Evolutionary conservation across 2,329 filamentous ascomycete species (phyloP).

Genomic region (Trichoderma gracile): DNA sequence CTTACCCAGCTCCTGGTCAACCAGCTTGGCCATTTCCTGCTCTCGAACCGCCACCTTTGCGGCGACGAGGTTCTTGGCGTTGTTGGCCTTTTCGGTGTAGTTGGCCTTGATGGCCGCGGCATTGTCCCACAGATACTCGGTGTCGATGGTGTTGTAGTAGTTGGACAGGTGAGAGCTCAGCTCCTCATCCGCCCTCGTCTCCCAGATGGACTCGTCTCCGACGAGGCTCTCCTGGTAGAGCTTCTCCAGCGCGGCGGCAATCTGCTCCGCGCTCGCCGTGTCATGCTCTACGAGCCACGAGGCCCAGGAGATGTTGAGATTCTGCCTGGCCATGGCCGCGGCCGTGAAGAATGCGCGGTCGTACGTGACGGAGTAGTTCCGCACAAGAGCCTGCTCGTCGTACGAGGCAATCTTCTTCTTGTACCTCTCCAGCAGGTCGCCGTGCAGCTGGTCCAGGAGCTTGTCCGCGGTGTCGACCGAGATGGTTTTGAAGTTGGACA

Average conservation of each 20-base stretch:
- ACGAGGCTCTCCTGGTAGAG: constrained; percentile 7
- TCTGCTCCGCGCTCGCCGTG: background rate
- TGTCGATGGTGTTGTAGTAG: constrained; percentile 23
- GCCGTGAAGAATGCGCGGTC: constrained; percentile 21
- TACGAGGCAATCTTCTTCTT: constrained; percentile 21
- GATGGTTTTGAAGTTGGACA: constrained; percentile 13
- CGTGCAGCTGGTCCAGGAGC: constrained; percentile 13
- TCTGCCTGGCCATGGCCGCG: constrained; percentile 12
- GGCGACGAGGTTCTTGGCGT: background rate
- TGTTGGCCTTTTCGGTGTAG: constrained; percentile 13
- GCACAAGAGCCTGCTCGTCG: constrained; percentile 17
- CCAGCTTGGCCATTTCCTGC: constrained; percentile 10
- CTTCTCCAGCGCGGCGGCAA: constrained; percentile 8
- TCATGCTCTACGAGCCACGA: constrained; percentile 16
- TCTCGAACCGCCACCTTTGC: constrained; percentile 13
- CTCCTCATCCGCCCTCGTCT: constrained; percentile 18
- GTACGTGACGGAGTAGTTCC: constrained; percentile 22
- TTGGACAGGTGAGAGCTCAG: constrained; percentile 12
- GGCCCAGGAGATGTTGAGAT: constrained; percentile 11
- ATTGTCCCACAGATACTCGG: constrained; percentile 21
- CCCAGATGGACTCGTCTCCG: constrained; percentile 18
- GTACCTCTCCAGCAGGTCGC: constrained; percentile 15
- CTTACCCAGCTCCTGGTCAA: constrained; percentile 13
- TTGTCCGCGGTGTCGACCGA: constrained; percentile 12
- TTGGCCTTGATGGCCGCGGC: constrained; percentile 8